Percentiles rank a stretch among this genome's conserved stretches.
phyloP scores from a whole-genome alignment of 768 basidiomycete species.

The Russula olivacea region DNA sequence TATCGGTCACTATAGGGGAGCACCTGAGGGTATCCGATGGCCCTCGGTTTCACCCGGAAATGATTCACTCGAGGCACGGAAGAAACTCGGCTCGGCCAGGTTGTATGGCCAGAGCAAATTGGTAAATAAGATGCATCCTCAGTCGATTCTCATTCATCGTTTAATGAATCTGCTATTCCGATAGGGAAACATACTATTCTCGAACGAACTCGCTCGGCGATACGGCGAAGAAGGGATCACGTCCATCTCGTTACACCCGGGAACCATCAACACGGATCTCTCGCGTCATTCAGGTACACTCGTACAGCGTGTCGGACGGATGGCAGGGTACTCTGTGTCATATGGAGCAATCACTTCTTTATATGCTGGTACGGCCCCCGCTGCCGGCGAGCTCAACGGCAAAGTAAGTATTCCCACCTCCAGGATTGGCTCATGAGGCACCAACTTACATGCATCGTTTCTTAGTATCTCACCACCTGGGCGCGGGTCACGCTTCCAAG shows the following conservation, averaged over 20 bases:
- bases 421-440: neutral
- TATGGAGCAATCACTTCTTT: conserved; percentile 20
- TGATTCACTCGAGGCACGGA: conserved; percentile 3
- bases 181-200: conserved; percentile 42
- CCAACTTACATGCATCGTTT: neutral
- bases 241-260: conserved; percentile 39
- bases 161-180: neutral
- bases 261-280: conserved; percentile 21
- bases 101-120: conserved; percentile 25
- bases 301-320: neutral
- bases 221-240: conserved; percentile 43
- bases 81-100: conserved; percentile 13
- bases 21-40: conserved; percentile 27
- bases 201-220: conserved; percentile 39
- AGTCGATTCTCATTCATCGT: neutral
- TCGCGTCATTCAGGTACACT: neutral
- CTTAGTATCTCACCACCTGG: conserved; percentile 30
- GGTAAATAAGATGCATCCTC: neutral
- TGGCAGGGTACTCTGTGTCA: conserved; percentile 3
- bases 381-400: conserved; percentile 14
- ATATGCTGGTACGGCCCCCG: conserved; percentile 21
- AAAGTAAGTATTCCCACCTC: conserved; percentile 12
- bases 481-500: conserved; percentile 25
- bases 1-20: conserved; percentile 26
- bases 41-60: conserved; percentile 6